Evolutionary conservation across 306 rosid species (phyloP), one percentile per base, ranked within the genome.

Genomic region (Mimosa pudica): DNA sequence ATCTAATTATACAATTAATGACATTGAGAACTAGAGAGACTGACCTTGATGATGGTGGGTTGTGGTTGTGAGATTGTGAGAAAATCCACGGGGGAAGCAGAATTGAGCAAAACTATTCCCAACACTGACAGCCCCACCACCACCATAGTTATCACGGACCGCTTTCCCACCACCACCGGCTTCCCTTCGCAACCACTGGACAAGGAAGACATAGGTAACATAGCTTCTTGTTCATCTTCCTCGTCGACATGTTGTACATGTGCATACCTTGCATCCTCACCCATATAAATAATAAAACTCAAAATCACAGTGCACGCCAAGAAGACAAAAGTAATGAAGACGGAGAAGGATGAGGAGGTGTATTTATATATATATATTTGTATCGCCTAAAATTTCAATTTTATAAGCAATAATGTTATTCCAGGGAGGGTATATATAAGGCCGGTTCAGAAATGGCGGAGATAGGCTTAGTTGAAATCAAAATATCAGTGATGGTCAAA

Each of bases 21-120:
- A 24, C 30, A 24, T 24, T 24, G 30, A 24, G 30, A 24, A 24
- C 30, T 24, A 24, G 57, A 74, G 8, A 5, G n/a, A 12, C 32
- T 38, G 0, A 36, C 72, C 82, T 42, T n/a, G 4, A 10, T 51
- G 57, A 14, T 51, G 3, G 5, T 38, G 42, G 42, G 5, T 38
- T 38, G 42, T 38, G 48, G 0, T 4, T 17, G 9, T 5, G 77
- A 55, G 42, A 45, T 16, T 44, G 67, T 13, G 14, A 35, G 76
- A 47, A 84, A 46, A 11, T 54, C 41, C n/a, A 62, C 61, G 24
- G 84, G 82, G 16, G 48, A 47, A 57, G 49, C 67, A 30, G 71
- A 7, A 33, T 60, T 82, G 16, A 57, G 47, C 20, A 80, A 18
- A 70, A 73, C 8, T 32, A 80, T 6, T 30, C 24, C 60, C 35